A percentile compares a stretch with the other conserved stretches of the same genome.
Evolutionary conservation across 2,329 filamentous ascomycete genomes (phyloP).

Genomic region (Celoporthe dispersa): DNA sequence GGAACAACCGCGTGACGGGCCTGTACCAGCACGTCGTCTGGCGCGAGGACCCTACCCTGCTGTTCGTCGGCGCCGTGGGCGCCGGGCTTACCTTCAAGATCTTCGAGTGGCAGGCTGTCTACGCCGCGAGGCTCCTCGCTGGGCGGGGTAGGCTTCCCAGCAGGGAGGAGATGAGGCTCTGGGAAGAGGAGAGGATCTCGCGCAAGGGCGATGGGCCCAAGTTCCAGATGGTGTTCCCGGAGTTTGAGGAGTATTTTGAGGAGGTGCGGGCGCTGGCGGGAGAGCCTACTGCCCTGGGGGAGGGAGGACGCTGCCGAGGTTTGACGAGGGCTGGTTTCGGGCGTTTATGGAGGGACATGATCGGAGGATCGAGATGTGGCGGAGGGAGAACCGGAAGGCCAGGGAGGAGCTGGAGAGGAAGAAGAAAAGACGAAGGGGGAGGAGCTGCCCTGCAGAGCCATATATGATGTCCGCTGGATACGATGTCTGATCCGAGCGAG

Average conservation of each 20-base stretch:
- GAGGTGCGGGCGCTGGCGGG: constrained; percentile 54
- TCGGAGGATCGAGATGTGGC: constrained; percentile 62
- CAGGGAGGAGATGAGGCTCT: constrained; percentile 51
- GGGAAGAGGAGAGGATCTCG: constrained; percentile 61
- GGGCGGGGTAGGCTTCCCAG: constrained; percentile 57
- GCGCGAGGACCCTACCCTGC: constrained; percentile 55
- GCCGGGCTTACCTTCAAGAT: constrained; percentile 69
- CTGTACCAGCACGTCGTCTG: constrained; percentile 64
- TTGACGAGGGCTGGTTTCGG: constrained; percentile 51
- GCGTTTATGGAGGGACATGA: constrained; percentile 60
- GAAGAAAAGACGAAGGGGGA: not conserved
- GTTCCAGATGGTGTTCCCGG: constrained; percentile 62
- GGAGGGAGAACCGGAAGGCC: constrained; percentile 50
- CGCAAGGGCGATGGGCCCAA: constrained; percentile 58
- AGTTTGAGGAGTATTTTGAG: constrained; percentile 70
- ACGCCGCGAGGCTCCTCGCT: constrained; percentile 62
- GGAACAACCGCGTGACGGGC: constrained; percentile 59
- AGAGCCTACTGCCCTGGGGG: constrained; percentile 43
- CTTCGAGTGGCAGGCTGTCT: constrained; percentile 71
- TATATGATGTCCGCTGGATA: not conserved
- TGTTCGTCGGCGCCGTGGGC: constrained; percentile 62
- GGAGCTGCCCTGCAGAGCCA: not conserved
- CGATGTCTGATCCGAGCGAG: not conserved
- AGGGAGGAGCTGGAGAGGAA: constrained; percentile 23
- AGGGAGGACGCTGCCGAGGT: constrained; percentile 50